Evolutionary conservation across 768 basidiomycete genomes (phyloP), one percentile per base, ranked within the genome.

Genomic region (Cyclocybe aegerita): DNA sequence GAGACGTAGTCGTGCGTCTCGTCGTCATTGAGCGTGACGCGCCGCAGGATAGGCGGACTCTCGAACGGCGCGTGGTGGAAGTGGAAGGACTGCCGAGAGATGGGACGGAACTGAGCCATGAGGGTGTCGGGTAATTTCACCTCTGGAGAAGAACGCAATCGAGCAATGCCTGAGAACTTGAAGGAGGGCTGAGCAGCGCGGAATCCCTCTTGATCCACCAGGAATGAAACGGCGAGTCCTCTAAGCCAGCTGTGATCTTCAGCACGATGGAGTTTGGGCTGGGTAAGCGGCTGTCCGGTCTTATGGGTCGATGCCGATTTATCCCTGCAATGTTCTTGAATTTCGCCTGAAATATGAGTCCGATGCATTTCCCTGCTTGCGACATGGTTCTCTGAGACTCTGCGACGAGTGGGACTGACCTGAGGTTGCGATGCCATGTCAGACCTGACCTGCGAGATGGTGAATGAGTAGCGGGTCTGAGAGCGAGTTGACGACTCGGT

Each of bases 181-280:
- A 92, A 85, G 7, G 69, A 64, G 14, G 87, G 82, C 17, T 73
- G 72, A 5, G 85, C 73, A 12, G 78, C 74, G 17, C 90, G 80
- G 59, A 90, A 90, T 3, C 88, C 86, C 69, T 93, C 92, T 64
- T 93, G 92, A 61, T 93, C 92, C 17, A 93, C 84, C 65, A 83
- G 78, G 32, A 93, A 68, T 49, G 87, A 81, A 30, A 92, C 64
- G 36, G 67, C 68, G 29, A 74, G 70, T 36, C 73, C 71, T 54
- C 75, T 72, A 9, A 88, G 72, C 83, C 85, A 87, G 3, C 65
- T 60, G 2, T 82, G 63, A 36, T 73, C 64, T 23, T 62, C 53
- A 0, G 75, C 77, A 23, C 74, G 68, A n/a, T 43, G 52, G 5
- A 56, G 48, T 12, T 54, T 45, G 37, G 52, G 35, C 44, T 43